Percentiles rank a stretch among this genome's conserved stretches.
Evolutionary conservation across 2,329 filamentous ascomycete species (phyloP).

Genomic region (Aspergillus luchuensis): DNA sequence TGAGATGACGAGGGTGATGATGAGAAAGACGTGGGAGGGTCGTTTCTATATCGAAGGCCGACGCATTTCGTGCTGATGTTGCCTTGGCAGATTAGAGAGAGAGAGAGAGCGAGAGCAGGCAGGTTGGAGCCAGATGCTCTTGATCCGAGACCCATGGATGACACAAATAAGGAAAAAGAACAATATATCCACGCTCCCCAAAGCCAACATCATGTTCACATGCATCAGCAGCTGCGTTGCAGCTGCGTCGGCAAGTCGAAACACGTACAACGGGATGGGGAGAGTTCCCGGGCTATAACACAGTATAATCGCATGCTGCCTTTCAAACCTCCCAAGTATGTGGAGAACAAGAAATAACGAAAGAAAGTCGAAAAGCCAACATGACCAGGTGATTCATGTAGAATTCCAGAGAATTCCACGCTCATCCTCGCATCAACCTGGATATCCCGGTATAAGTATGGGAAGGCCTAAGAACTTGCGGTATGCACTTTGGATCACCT

Average conservation of each 20-base stretch:
- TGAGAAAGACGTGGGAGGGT: constrained; percentile 27
- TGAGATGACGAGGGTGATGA: constrained; percentile 23
- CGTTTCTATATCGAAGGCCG: constrained; percentile 23
- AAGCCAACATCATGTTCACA: constrained; percentile 20
- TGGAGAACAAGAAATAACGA: constrained; percentile 22
- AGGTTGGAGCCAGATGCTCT: constrained; percentile 12
- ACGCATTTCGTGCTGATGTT: constrained; percentile 17
- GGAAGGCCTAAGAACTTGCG: constrained; percentile 14
- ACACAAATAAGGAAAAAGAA: constrained; percentile 20
- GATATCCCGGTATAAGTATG: constrained; percentile 27
- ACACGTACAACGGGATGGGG: constrained; percentile 19
- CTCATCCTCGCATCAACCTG: constrained; percentile 37
- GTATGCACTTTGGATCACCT: constrained; percentile 35
- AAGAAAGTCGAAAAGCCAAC: constrained; percentile 22
- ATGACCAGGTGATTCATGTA: constrained; percentile 24
- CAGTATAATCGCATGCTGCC: constrained; percentile 22
- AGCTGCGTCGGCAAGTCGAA: constrained; percentile 18
- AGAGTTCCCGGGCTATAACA: constrained; percentile 17
- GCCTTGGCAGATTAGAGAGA: constrained; percentile 15
- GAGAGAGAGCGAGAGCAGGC: constrained; percentile 12
- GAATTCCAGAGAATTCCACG: constrained; percentile 23
- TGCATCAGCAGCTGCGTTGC: constrained; percentile 13
- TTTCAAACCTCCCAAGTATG: constrained; percentile 21
- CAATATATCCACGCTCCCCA: constrained; percentile 18
- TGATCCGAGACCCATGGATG: constrained; percentile 11